Percentiles rank a stretch among this genome's conserved stretches.
Evolutionary conservation across 2,329 filamentous ascomycete genomes (phyloP).

Genomic region (Trichoderma atrobrunneum): DNA sequence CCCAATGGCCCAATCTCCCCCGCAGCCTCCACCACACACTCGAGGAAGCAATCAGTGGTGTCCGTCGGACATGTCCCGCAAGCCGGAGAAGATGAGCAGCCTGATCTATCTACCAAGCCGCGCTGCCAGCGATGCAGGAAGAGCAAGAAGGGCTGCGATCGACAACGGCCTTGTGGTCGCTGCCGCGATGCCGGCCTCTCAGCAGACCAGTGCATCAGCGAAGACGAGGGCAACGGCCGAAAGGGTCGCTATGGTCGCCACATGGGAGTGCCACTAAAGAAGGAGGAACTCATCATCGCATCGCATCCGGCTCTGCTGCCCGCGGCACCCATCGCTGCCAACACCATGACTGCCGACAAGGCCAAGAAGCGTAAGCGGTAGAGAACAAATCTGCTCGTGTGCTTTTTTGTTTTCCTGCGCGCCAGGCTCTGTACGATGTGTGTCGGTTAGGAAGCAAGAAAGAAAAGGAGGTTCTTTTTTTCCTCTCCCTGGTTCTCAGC

Average conservation of each 20-base stretch:
- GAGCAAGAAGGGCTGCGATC: slow-evolving; percentile 98
- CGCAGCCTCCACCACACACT: slow-evolving; percentile 63
- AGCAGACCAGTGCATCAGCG: slow-evolving; percentile 90
- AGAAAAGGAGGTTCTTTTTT: neutral
- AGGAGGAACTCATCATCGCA: slow-evolving; percentile 47
- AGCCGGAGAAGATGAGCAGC: slow-evolving; percentile 78
- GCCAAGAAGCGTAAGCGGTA: slow-evolving; percentile 63
- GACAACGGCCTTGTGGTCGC: slow-evolving; percentile 88
- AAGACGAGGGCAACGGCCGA: slow-evolving; percentile 95
- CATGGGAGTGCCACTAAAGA: slow-evolving; percentile 65
- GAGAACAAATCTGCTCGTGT: neutral
- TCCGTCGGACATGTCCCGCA: slow-evolving; percentile 51
- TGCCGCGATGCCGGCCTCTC: slow-evolving; percentile 95
- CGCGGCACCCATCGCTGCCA: slow-evolving; percentile 42
- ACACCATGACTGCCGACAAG: slow-evolving; percentile 44
- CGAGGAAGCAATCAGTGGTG: slow-evolving; percentile 72
- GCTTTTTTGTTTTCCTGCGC: neutral
- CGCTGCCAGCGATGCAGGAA: slow-evolving; percentile 98
- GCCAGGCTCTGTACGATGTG: slow-evolving; percentile 10
- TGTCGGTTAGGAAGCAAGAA: neutral
- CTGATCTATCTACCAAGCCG: slow-evolving; percentile 90
- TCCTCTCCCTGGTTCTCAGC: neutral
- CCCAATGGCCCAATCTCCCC: slow-evolving; percentile 54
- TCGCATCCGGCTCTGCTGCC: slow-evolving; percentile 41
- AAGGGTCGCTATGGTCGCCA: slow-evolving; percentile 85